These are phyloP conservation scores for Suhomyces wounanorum DNA, from an alignment of 1,139 yeast species.

Conservation along the genomic window DNA sequence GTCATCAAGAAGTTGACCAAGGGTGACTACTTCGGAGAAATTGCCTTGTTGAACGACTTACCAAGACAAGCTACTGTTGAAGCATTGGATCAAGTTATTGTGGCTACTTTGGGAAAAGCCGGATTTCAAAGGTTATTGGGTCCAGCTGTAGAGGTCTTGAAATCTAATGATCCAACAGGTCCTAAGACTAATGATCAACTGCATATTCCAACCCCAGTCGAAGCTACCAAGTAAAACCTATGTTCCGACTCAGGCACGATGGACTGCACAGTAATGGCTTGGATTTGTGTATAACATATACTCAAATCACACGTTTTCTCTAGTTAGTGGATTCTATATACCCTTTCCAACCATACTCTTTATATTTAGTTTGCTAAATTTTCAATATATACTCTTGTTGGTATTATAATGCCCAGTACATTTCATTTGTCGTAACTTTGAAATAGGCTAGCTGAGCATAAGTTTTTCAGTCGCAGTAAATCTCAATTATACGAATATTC, in stretches of 20 bases:
- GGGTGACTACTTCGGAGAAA: slow-evolving; percentile 96
- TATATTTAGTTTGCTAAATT: slow-evolving; percentile 1
- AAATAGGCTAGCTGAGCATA: too few relatives aligned
- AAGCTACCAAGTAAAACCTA: slow-evolving; percentile 1
- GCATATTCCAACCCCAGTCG: slow-evolving; percentile 2
- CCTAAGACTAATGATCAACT: background rate
- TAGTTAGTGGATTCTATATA: background rate
- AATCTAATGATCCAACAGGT: slow-evolving; percentile 76
- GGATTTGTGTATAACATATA: background rate
- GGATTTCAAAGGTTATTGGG: slow-evolving; percentile 95
- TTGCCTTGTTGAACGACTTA: slow-evolving; percentile 84
- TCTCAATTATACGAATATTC: background rate
- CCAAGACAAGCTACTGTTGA: slow-evolving; percentile 95
- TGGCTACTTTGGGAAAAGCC: slow-evolving; percentile 86
- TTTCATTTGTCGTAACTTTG: background rate
- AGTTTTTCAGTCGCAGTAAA: background rate
- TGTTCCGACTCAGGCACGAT: too few relatives aligned
- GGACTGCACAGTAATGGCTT: background rate
- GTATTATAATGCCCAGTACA: background rate
- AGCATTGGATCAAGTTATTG: slow-evolving; percentile 75
- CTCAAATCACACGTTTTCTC: background rate
- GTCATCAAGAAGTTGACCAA: slow-evolving; percentile 61
- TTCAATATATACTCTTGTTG: background rate
- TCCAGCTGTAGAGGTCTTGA: slow-evolving; percentile 82
- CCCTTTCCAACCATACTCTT: background rate